These are phyloP conservation scores for Ziziphus jujuba DNA, from an alignment of 306 rosid species.

Conservation along the genomic window DNA sequence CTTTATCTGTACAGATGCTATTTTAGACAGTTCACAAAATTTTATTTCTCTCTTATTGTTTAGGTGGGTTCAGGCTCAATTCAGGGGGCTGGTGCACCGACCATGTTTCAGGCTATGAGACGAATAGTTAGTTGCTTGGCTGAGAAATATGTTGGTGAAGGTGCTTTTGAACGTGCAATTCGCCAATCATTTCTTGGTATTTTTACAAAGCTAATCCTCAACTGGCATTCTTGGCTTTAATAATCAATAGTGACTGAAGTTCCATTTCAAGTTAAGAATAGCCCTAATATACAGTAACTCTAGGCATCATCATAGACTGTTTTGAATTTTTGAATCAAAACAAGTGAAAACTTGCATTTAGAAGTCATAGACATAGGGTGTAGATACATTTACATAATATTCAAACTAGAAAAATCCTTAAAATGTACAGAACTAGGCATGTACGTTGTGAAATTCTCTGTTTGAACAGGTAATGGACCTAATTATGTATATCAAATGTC, in stretches of 20 bases:
- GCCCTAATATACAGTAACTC: not conserved
- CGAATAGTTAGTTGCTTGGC: conserved; percentile 71
- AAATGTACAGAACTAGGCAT: too few species aligned
- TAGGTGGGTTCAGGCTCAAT: conserved; percentile 97
- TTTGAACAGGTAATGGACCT: too few species aligned
- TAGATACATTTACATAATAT: too few species aligned
- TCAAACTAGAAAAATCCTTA: too few species aligned
- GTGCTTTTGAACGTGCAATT: conserved; percentile 79
- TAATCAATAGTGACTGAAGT: not conserved
- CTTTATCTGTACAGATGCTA: not conserved
- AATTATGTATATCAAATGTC: too few species aligned
- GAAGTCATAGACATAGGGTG: not conserved
- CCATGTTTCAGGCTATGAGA: conserved; percentile 96
- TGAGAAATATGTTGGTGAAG: conserved; percentile 60
- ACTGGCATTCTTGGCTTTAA: not conserved
- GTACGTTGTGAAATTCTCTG: too few species aligned
- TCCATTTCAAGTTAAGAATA: not conserved
- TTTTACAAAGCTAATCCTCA: not conserved
- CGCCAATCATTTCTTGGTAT: conserved; percentile 92
- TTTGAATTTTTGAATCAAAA: not conserved
- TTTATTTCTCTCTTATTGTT: conserved; percentile 27
- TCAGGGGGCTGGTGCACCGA: conserved; percentile 99
- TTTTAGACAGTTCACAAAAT: conserved; percentile 7
- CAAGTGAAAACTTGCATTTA: not conserved
- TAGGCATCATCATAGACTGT: too few species aligned